Percentiles rank a stretch among this genome's conserved stretches.
Conservation (phyloP, 1,139 yeast genomes). For the Pichia inconspicua region DNA sequence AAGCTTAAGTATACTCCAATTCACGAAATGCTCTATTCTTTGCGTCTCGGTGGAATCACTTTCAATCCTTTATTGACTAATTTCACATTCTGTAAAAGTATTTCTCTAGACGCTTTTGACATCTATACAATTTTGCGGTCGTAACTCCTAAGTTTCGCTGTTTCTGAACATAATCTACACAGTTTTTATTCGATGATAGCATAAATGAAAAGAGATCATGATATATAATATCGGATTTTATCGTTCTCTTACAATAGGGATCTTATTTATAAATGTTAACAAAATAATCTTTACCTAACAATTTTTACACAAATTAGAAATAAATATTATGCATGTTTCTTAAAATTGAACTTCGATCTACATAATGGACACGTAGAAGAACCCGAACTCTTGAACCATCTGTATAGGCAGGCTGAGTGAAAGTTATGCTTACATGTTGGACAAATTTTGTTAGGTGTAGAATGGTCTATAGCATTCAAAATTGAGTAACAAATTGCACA, state of each 20-base stretch:
- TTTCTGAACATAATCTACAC: too few relatives aligned
- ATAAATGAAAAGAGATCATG: neutral
- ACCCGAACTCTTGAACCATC: conserved; percentile 95
- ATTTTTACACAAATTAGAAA: neutral
- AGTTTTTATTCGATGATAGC: too few relatives aligned
- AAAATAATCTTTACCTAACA: neutral
- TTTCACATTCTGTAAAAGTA: too few relatives aligned
- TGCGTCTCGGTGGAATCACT: too few relatives aligned
- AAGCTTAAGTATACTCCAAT: too few relatives aligned
- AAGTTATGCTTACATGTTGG: conserved; percentile 87
- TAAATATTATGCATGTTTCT: conserved; percentile 20
- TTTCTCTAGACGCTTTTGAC: too few relatives aligned
- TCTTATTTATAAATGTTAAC: too few relatives aligned
- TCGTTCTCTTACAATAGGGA: too few relatives aligned
- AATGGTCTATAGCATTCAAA: conserved; percentile 75
- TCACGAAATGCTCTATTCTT: too few relatives aligned
- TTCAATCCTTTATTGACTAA: too few relatives aligned
- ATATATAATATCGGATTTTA: neutral
- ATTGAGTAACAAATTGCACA: conserved; percentile 95
- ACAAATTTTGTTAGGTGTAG: conserved; percentile 84
- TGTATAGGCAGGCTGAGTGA: conserved; percentile 94
- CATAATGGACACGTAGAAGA: conserved; percentile 91
- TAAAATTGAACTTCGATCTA: conserved; percentile 64
- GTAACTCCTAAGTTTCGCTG: too few relatives aligned
- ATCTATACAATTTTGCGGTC: too few relatives aligned